Evolutionary conservation across 148 eudicot species (phyloP), one percentile per base, ranked within the genome.

Genomic region (Rhododendron ferrugineum): DNA sequence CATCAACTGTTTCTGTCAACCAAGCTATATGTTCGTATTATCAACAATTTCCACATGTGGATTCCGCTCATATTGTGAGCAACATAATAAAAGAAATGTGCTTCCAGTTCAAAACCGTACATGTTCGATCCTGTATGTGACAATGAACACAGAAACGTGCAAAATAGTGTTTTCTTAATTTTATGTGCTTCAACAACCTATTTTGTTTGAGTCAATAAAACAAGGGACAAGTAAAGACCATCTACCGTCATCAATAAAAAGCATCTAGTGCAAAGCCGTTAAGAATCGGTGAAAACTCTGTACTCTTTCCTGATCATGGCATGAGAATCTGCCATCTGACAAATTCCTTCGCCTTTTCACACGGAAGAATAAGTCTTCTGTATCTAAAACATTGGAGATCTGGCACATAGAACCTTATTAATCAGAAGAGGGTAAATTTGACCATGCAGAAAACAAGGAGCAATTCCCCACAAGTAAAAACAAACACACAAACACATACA

Each of bases 351-450:
- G 90, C 49, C 86, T 89, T 84, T 87, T 92, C 44, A 87, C 40
- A 64, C 94, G 94, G 74, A 82, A 88, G 81, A 92, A 92, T 89
- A 83, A 90, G 85, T 96, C 98, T 86, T 95, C 98, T 6, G 97
- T 94, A 83, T 94, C 97, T n/a, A 95, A 89, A 79, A 95, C 98
- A 85, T 92, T 94, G 4, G 93, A 93, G 83, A 95, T 94, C 98
- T 95, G 93, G 66, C 83, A 50, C 36, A 68, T 30, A 81, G 32
- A 28, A 60, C 47, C 37, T 34, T 7, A 20, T 42, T 86, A 46
- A 52, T 75, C 75, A 80, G 47, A 10, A 26, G 73, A 79, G 28
- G 72, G 23, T 23, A 40, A 64, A 14, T 60, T 40, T 40, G 44
- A 40, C 44, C 8, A 6, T 28, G 26, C 13, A 73, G 28, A 32